Evolutionary conservation across 768 basidiomycete species (phyloP), one percentile per base, ranked within the genome.

Genomic region (Naganishia vaughanmartiniae): DNA sequence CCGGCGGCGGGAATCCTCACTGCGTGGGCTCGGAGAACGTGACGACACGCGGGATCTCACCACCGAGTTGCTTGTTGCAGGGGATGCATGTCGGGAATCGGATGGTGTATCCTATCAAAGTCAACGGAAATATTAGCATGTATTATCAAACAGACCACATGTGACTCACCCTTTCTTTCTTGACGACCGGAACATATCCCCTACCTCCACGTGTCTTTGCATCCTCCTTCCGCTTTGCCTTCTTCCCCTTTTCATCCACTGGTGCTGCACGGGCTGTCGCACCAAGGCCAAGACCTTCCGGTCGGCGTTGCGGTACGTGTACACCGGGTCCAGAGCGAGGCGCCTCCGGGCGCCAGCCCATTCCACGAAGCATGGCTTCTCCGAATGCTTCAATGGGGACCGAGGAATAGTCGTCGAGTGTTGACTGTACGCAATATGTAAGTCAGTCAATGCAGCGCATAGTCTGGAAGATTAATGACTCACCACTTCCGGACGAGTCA

Each of bases 351-450:
- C 90, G 90, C 93, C 93, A 97, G 2, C 94, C 94, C 96, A 98
- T 98, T 0, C 95, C 95, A 54, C 93, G 86, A 4, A 96, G 84
- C 75, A 98, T 86, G 9, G 96, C 96, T 5, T 90, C 88, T 7
- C 96, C 95, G 74, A 98, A 99, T 68, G 91, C 89, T 6, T 90
- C 89, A 19, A 99, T 89, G 0, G 96, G 96, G 0, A 97, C 87
- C 24, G 92, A 89, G 42, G 87, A 87, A 77, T 98, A 99, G 80
- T 94, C 95, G 0, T 90, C 88, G 21, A 90, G 81, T 0, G 90
- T 87, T 0, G 93, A 88, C 65, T 78, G 19, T 42, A 4, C 54
- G 30, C 21, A 24, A 9, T n/a, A 39, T n/a, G 17, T 7, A 15
- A 2, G 14, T 42, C 42, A 42, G 42, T 42, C 34, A 36, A 36